A percentile compares a stretch with the other conserved stretches of the same genome.
phyloP scores from a whole-genome alignment of 495 filamentous ascomycete species.

The Neurospora sp. region DNA sequence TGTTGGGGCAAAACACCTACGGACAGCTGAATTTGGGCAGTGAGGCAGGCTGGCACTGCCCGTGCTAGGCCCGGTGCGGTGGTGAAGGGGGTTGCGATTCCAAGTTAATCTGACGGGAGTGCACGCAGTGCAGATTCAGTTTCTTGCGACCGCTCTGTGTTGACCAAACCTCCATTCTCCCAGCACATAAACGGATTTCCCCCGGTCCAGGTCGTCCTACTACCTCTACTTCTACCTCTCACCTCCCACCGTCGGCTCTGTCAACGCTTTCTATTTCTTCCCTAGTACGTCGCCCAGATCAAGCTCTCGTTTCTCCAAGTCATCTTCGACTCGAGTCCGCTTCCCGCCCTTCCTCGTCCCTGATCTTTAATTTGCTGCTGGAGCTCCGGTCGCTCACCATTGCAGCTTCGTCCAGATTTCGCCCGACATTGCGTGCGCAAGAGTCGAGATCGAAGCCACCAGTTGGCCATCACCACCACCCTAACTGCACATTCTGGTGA shows the following conservation, averaged over 20 bases:
- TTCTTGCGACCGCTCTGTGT: not conserved
- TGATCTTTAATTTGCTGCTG: slow-evolving; percentile 2
- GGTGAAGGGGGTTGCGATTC: not conserved
- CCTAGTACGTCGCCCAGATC: not conserved
- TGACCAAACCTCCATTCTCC: not conserved
- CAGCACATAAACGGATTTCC: not conserved
- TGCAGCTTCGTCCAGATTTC: slow-evolving; percentile 4
- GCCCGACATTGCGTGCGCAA: slow-evolving; percentile 11
- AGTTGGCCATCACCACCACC: slow-evolving; percentile 22
- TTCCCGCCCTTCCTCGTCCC: not conserved
- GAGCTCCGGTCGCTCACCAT: slow-evolving; percentile 12
- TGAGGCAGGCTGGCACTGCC: not conserved
- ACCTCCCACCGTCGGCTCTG: not conserved
- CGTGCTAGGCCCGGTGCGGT: not conserved
- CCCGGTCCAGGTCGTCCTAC: not conserved
- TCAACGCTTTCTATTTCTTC: not conserved
- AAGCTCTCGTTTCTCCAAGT: not conserved
- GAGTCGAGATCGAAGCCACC: slow-evolving; percentile 15
- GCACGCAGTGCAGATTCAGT: not conserved
- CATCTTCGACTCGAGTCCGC: not conserved
- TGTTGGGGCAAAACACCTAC: not conserved
- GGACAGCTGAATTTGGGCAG: not conserved
- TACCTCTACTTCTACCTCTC: not conserved
- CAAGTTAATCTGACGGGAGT: not conserved
- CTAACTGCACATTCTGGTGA: slow-evolving; percentile 23